Evolutionary conservation across 2,329 filamentous ascomycete genomes (phyloP).

Genomic region (Pseudocercospora fuligena): DNA sequence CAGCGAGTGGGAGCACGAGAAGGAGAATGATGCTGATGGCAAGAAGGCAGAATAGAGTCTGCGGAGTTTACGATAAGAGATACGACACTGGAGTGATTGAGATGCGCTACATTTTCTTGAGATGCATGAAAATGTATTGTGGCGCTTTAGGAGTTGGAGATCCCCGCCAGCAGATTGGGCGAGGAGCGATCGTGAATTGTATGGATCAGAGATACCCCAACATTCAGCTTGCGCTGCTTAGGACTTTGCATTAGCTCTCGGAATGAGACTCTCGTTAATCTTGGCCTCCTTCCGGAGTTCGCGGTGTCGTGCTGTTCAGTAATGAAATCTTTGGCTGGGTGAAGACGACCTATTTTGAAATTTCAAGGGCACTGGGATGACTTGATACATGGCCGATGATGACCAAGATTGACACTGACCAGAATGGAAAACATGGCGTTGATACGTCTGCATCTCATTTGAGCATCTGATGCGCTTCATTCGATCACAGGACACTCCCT

Average conservation of each 20-base stretch:
- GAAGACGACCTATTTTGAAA: neutral
- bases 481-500: neutral
- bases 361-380: neutral
- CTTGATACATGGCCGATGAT: neutral
- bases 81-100: too few relatives aligned
- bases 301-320: neutral
- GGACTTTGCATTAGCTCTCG: slow-evolving; percentile 1
- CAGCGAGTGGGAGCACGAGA: slow-evolving; percentile 27
- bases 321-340: neutral
- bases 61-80: too few relatives aligned
- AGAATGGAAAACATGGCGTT: neutral
- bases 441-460: neutral
- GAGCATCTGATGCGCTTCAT: neutral
- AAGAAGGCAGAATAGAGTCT: slow-evolving; percentile 10
- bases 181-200: slow-evolving; percentile 1
- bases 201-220: slow-evolving; percentile 8
- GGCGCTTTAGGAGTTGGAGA: slow-evolving; percentile 4
- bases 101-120: neutral
- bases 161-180: neutral
- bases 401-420: neutral
- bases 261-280: neutral
- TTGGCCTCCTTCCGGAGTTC: neutral
- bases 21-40: slow-evolving; percentile 12
- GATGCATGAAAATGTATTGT: neutral
- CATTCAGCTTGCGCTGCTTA: slow-evolving; percentile 5